Percentiles rank a stretch among this genome's conserved stretches.
Conservation (phyloP, 2,329 filamentous ascomycete genomes). For the Cercospora sojina region DNA sequence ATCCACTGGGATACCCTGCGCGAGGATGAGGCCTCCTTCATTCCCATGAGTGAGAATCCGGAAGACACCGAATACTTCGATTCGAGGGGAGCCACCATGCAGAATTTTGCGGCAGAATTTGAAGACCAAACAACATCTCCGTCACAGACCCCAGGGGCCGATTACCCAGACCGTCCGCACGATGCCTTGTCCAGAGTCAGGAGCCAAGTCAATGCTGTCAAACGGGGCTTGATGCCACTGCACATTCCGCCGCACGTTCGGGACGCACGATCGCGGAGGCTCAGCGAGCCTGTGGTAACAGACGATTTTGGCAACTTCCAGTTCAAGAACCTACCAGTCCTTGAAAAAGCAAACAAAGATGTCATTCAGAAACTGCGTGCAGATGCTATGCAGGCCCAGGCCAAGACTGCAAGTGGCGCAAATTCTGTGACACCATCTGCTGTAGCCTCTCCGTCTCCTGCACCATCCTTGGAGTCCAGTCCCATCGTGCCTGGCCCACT, state of each 20-base stretch:
- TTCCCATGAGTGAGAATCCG: slow-evolving; percentile 86
- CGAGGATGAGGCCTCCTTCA: slow-evolving; percentile 94
- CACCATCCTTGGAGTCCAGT: slow-evolving; percentile 76
- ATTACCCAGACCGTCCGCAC: slow-evolving; percentile 87
- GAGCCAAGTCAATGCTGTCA: slow-evolving; percentile 79
- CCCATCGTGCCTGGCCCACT: slow-evolving; percentile 76
- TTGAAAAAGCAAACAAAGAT: slow-evolving; percentile 98
- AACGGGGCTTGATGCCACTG: slow-evolving; percentile 88
- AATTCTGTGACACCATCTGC: slow-evolving; percentile 39
- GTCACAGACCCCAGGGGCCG: slow-evolving; percentile 64
- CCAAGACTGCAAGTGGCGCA: slow-evolving; percentile 47
- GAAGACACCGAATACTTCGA: slow-evolving; percentile 99
- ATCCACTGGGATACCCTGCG: slow-evolving; percentile 87
- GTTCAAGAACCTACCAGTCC: slow-evolving; percentile 94
- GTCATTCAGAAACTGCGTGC: slow-evolving; percentile 94
- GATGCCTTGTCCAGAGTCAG: slow-evolving; percentile 89
- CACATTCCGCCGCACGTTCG: slow-evolving; percentile 96
- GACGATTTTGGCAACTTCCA: slow-evolving; percentile 97
- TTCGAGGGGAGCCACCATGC: slow-evolving; percentile 81
- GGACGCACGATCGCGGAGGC: slow-evolving; percentile 78
- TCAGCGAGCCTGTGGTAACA: slow-evolving; percentile 83
- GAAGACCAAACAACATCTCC: slow-evolving; percentile 82
- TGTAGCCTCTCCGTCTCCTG: slow-evolving; percentile 58
- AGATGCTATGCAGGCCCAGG: slow-evolving; percentile 75
- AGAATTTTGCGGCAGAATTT: slow-evolving; percentile 90